Evolutionary conservation across 1,284 basidiomycete genomes (phyloP), one percentile per base, ranked within the genome.

Genomic region (Meira nashicola): DNA sequence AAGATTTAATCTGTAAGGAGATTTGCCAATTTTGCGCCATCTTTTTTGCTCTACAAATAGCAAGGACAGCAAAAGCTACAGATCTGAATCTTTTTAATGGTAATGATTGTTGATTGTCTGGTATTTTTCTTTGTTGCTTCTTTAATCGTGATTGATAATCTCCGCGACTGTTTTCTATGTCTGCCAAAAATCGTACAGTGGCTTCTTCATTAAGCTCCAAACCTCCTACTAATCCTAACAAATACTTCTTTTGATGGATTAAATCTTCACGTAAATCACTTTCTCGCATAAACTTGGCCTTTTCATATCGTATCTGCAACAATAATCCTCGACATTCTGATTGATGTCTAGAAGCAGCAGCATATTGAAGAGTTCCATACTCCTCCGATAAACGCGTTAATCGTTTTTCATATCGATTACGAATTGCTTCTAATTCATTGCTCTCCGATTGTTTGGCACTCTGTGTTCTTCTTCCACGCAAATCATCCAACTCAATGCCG

Each of bases 221-320:
- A 3, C 58, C 58, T 10, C 51, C 58, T n/a, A 60, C 21, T 38
- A 60, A 28, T 33, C 55, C 46, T 15, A 56, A 7, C 9, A 60
- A 39, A 56, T 73, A 74, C 23, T 59, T 52, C 53, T 98, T 98
- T 80, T 97, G 94, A 73, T 91, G 87, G 3, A 84, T 82, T 48
- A 97, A 81, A 67, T 88, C 87, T 57, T 83, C 83, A n/a, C 93
- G 84, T 80, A 94, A 85, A 1, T 84, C 83, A 21, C 86, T 85
- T 80, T 98, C 94, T 38, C 94, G 84, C 1, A 85, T 88, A 79
- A 88, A 93, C 75, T 91, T 91, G 50, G 89, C 87, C 78, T 97
- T 94, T 65, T 97, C 83, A 79, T 96, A 96, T 51, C 84, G 84
- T 65, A 96, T 92, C 77, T 95, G 89, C 2, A 90, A 84, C 59